Base-by-base conservation (phyloP, 192 early-diverging fungal species). In the Coemansia sp. region DNA sequence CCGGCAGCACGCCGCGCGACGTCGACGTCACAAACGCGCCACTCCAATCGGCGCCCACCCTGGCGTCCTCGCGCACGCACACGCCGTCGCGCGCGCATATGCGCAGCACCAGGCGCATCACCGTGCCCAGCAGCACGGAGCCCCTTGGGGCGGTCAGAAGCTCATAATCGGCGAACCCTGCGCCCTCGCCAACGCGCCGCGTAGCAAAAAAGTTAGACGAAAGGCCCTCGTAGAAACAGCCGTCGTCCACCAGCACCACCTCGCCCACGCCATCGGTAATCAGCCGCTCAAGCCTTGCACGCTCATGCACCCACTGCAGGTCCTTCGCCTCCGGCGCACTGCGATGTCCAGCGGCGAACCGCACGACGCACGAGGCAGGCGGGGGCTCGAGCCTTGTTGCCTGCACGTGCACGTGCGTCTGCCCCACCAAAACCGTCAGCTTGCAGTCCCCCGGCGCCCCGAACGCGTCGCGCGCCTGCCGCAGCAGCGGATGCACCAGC, bases 11-110 rank as follows among this genome's bases (percentile, higher is more conserved):
- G 44, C 64, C 56, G 18, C 77, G 55, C 23, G 77, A 80, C 34
- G 77, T 80, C 14, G 68, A 71, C 19, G 77, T 55, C 13, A 80
- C 61, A 66, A 80, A 80, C 14, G 77, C 77, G 23, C 71, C 77
- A 6, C 21, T 45, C 69, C 71, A 80, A n/a, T 39, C 22, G 11
- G 39, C 54, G 27, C 68, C 66, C 21, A 68, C 50, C 13, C 12
- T 18, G n/a, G 61, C 59, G 25, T 62, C 67, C 39, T 66, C 58
- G 18, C 46, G 56, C 4, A 80, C 71, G 8, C 33, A n/a, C 21
- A 80, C 66, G 15, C 50, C 53, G 19, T 73, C 71, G 6, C 60
- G 53, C 18, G 66, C 52, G 42, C 71, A 73, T 22, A 80, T 69
- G 0, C 33, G 39, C 60, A 80, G 51, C 13, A 80, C 71, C 53